phyloP scores from a whole-genome alignment of 441 rosid species.

The Populus tomentosa region DNA sequence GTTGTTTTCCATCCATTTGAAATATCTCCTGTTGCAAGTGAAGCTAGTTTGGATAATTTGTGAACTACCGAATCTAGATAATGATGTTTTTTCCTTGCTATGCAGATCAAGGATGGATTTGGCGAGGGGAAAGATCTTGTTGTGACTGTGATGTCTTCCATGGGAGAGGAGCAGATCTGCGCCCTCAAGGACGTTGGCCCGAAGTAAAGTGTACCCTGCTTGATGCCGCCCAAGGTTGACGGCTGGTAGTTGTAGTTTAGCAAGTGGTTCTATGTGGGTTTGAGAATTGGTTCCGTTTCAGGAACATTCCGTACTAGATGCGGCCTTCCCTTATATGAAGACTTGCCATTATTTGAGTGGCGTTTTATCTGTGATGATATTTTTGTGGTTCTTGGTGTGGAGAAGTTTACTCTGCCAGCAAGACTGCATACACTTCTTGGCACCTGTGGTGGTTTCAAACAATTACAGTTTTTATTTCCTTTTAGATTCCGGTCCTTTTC shows the following conservation, averaged over 20 bases:
- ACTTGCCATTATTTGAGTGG: slow-evolving; percentile 19
- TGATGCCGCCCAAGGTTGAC: not conserved
- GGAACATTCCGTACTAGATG: slow-evolving; percentile 10
- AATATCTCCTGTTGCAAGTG: not conserved
- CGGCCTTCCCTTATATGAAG: slow-evolving; percentile 20
- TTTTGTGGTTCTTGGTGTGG: slow-evolving; percentile 25
- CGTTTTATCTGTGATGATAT: slow-evolving; percentile 15
- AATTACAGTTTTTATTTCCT: not conserved
- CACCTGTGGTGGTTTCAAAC: slow-evolving; percentile 13
- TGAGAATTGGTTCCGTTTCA: slow-evolving; percentile 5
- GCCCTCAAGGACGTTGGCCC: slow-evolving; percentile 89
- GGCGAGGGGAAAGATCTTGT: slow-evolving; percentile 79
- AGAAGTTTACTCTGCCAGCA: slow-evolving; percentile 2
- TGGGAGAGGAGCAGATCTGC: slow-evolving; percentile 98
- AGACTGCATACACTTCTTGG: not conserved
- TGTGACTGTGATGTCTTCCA: slow-evolving; percentile 81
- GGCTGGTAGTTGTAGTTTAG: slow-evolving; percentile 19
- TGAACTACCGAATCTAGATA: not conserved
- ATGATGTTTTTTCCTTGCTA: not conserved
- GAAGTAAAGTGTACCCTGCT: slow-evolving; percentile 27
- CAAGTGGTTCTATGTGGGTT: slow-evolving; percentile 17
- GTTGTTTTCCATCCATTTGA: not conserved
- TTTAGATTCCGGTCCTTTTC: not conserved
- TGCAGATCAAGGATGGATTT: slow-evolving; percentile 79
- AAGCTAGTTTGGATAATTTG: not conserved